Conservation (phyloP, 192 early-diverging fungal genomes). For the Umbelopsis vinacea region DNA sequence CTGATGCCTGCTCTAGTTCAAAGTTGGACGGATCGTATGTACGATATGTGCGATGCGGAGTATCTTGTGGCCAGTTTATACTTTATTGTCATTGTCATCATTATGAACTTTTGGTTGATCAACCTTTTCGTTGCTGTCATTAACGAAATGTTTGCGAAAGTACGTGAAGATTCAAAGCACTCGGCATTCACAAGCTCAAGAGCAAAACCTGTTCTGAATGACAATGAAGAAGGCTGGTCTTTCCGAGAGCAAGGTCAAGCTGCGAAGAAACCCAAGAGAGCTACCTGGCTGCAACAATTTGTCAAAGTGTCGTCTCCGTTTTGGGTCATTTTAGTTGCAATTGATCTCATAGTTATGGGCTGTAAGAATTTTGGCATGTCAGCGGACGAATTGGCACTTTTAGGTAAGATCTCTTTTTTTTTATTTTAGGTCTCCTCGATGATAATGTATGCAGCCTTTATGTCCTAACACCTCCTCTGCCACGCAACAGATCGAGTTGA, state of each 20-base stretch:
- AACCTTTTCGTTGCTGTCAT: constrained; percentile 71
- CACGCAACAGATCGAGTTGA: constrained; percentile 44
- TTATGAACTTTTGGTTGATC: constrained; percentile 70
- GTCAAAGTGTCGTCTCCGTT: constrained; percentile 37
- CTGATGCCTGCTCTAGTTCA: constrained; percentile 37
- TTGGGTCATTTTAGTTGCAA: constrained; percentile 51
- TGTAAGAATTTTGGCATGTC: constrained; percentile 41
- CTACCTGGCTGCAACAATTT: constrained; percentile 10
- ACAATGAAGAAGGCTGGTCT: constrained; percentile 40
- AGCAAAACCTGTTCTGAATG: constrained; percentile 33
- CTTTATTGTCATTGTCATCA: constrained; percentile 58
- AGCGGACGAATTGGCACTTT: constrained; percentile 12
- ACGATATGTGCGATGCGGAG: constrained; percentile 63
- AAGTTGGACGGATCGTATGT: constrained; percentile 67
- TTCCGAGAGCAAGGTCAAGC: constrained; percentile 19
- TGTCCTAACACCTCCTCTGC: constrained; percentile 2
- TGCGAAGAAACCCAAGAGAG: constrained; percentile 12
- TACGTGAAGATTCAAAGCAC: constrained; percentile 62
- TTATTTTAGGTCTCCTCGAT: too few species aligned
- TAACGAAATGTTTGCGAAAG: constrained; percentile 68
- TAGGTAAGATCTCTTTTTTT: too few species aligned
- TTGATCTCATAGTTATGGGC: constrained; percentile 56
- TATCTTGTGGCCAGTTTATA: constrained; percentile 53
- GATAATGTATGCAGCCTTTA: not conserved
- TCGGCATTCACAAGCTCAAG: constrained; percentile 60